Evolutionary conservation across 768 basidiomycete species (phyloP).

Genomic region (Phlegmacium glaucopus): DNA sequence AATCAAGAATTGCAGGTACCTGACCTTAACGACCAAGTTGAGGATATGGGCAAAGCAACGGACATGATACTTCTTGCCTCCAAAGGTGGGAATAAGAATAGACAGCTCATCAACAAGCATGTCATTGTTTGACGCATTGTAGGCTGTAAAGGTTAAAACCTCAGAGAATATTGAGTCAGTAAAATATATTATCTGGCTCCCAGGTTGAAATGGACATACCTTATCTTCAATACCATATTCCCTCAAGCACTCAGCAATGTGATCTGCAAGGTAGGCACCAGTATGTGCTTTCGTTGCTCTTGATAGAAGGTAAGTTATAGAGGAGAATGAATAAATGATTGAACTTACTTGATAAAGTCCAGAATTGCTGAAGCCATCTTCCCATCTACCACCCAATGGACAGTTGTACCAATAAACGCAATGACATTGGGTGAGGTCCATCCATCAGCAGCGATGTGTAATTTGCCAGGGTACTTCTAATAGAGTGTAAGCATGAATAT

Average conservation of each 20-base stretch:
- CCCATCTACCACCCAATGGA: neutral
- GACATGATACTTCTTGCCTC: too few relatives aligned
- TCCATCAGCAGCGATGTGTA: too few relatives aligned
- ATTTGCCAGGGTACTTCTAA: neutral
- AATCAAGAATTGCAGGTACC: neutral
- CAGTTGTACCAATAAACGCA: neutral
- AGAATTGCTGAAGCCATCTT: neutral
- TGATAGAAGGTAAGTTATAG: too few relatives aligned
- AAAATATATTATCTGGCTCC: neutral
- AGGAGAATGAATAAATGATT: too few relatives aligned
- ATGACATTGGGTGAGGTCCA: neutral
- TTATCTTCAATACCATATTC: too few relatives aligned
- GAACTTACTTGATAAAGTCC: neutral
- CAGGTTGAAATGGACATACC: too few relatives aligned
- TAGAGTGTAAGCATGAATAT: neutral
- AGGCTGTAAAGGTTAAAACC: neutral
- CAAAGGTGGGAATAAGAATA: too few relatives aligned
- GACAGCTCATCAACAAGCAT: too few relatives aligned
- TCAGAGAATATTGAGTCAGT: neutral
- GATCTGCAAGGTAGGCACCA: too few relatives aligned
- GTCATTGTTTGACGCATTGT: neutral
- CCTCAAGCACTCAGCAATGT: too few relatives aligned
- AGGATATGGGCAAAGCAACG: too few relatives aligned
- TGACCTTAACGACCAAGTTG: neutral
- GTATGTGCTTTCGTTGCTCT: too few relatives aligned